Conservation (phyloP, 495 filamentous ascomycete species). For the Penicillium daleae region DNA sequence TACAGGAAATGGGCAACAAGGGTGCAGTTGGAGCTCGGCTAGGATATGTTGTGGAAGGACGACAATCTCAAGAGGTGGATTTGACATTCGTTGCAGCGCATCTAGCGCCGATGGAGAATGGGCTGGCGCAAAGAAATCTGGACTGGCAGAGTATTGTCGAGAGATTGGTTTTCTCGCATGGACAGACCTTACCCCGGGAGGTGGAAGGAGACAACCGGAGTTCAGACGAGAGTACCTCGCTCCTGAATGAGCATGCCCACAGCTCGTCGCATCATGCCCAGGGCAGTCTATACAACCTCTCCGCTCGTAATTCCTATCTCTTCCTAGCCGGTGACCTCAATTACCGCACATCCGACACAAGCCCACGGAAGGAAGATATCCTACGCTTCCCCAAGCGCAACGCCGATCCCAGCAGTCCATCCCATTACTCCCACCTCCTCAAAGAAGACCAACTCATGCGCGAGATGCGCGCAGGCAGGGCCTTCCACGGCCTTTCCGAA, state of each 20-base stretch:
- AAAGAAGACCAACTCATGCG: slow-evolving; percentile 73
- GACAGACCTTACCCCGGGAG: slow-evolving; percentile 8
- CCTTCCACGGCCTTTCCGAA: slow-evolving; percentile 77
- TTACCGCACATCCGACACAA: slow-evolving; percentile 74
- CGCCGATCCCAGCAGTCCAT: slow-evolving; percentile 47
- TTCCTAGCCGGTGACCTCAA: slow-evolving; percentile 93
- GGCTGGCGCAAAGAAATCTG: slow-evolving; percentile 68
- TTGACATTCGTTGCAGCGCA: slow-evolving; percentile 90
- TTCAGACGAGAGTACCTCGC: slow-evolving; percentile 46
- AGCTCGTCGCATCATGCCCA: slow-evolving; percentile 25
- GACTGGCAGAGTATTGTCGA: slow-evolving; percentile 86
- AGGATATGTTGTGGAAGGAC: slow-evolving; percentile 47
- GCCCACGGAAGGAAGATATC: slow-evolving; percentile 57
- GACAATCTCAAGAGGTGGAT: slow-evolving; percentile 51
- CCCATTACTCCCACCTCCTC: slow-evolving; percentile 66
- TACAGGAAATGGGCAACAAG: slow-evolving; percentile 91
- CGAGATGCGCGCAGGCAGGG: slow-evolving; percentile 65
- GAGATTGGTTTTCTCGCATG: slow-evolving; percentile 67
- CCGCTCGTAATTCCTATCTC: slow-evolving; percentile 72
- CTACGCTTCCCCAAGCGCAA: slow-evolving; percentile 63
- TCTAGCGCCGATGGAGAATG: slow-evolving; percentile 81
- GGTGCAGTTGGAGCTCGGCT: slow-evolving; percentile 83
- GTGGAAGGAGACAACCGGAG: slow-evolving; percentile 14
- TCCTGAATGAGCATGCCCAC: slow-evolving; percentile 37
- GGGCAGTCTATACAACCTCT: slow-evolving; percentile 68